These are phyloP conservation scores for Macrolepiota fuliginosa DNA, from an alignment of 768 basidiomycete genomes.

Conservation along the genomic window DNA sequence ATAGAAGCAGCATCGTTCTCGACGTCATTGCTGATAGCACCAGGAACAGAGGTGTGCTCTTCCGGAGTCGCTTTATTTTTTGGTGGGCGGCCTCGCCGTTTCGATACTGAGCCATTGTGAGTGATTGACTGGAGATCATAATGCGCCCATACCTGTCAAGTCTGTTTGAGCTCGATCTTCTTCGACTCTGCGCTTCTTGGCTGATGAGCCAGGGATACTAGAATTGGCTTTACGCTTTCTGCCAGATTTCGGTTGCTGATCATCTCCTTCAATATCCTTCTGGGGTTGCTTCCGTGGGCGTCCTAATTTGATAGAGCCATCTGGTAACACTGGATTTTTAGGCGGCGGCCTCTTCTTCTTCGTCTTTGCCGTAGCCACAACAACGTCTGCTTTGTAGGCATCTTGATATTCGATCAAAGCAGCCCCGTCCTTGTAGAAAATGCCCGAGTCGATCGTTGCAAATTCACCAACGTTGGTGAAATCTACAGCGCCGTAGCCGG, in stretches of 20 bases:
- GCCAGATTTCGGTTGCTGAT: background rate
- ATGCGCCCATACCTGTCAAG: background rate
- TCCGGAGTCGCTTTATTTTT: slow-evolving; percentile 18
- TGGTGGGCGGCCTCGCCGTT: slow-evolving; percentile 39
- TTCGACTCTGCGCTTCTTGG: background rate
- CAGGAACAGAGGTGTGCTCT: background rate
- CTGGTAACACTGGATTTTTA: slow-evolving; percentile 48
- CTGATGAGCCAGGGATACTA: background rate
- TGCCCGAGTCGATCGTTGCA: slow-evolving; percentile 32
- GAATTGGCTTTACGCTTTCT: slow-evolving; percentile 2
- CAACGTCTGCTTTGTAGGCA: slow-evolving; percentile 33
- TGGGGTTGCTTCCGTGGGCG: slow-evolving; percentile 45
- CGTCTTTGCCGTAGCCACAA: background rate
- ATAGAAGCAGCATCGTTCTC: background rate
- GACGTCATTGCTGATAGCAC: slow-evolving; percentile 6
- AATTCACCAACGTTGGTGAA: slow-evolving; percentile 55
- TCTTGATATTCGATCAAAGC: slow-evolving; percentile 49
- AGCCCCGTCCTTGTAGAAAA: slow-evolving; percentile 53
- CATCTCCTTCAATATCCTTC: slow-evolving; percentile 8
- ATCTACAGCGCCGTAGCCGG: slow-evolving; percentile 45
- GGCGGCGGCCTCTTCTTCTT: slow-evolving; percentile 25
- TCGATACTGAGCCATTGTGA: slow-evolving; percentile 18
- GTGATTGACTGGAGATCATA: background rate
- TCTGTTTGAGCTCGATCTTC: slow-evolving; percentile 1
- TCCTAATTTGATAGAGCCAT: slow-evolving; percentile 56